Base-by-base conservation (phyloP, 106 monocot genomes). In the Alisma plantagoaquatica region DNA sequence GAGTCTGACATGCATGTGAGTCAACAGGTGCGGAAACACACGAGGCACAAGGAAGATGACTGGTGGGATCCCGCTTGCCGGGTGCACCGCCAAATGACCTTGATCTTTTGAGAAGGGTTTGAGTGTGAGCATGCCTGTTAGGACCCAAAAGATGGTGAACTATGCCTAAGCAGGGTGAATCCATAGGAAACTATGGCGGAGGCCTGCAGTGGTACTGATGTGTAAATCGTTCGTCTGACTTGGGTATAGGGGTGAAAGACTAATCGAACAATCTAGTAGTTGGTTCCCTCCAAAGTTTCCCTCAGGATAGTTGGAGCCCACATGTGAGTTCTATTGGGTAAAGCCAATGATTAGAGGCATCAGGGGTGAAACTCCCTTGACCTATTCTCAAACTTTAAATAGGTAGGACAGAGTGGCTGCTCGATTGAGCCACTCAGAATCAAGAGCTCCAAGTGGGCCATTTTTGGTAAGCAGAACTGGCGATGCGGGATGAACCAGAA, bases 391-490 rank as follows among this genome's bases (percentile, higher is more conserved):
- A 53, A 53, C 53, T 53, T 53, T 53, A 53, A 53, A 29, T 31
- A 53, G 53, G 53, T 53, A 53, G 53, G 53, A 53, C 17, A 30
- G 3, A 0, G 25, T 25, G 59, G 59, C 59, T 59, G 43, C 51
- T 52, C 16, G 3, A n/a, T 52, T 52, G 51, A 28, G 27, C 51
- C 51, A 27, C 27, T 7, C 27, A 27, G 27, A 52, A 38, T 38
- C 61, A 49, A 51, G 68, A 63, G 73, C 54, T 67, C 60, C 52
- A 67, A 75, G 74, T 64, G 75, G 75, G 75, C 69, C 75, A 69
- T 75, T 75, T 74, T 69, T 69, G 50, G 74, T 68, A 69, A 68
- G 75, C 60, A 74, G 57, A 69, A 75, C 57, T 63, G 62, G 63
- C 50, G 68, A 63, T 63, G 68, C 56, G 52, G 72, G 60, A 70